Base-by-base conservation (phyloP, 1,284 basidiomycete species). In the Heterobasidion parviporum region DNA sequence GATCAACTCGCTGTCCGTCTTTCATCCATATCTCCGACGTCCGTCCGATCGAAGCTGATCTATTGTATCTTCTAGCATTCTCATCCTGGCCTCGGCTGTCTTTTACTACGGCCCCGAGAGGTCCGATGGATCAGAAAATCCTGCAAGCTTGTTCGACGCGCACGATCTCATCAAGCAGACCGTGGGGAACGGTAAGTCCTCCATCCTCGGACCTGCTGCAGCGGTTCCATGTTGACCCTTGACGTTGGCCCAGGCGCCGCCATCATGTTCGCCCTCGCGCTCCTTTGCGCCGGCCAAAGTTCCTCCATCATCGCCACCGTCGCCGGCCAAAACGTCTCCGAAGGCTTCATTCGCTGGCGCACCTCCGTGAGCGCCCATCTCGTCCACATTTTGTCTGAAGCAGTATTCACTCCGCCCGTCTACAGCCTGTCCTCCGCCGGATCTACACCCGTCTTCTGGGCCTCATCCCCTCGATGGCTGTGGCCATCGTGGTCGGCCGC, bases 241-340 rank as follows among this genome's bases (percentile, higher is more conserved):
- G 20, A 18, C 8, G 20, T 15, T 49, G 38, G 18, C 38, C 0
- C 59, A 83, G 89, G 80, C 45, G 85, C 91, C 14, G 94, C 88
- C 0, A 81, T 87, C 35, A 72, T 96, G 50, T 97, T 97, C 64
- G 94, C 94, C 0, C 67, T 98, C 41, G 91, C 90, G 0, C 73
- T 97, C 6, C 78, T 97, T 8, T 86, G 87, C 44, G 79, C 94
- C 0, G 95, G 95, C 3, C 94, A 98, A 75, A 93, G 91, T 61
- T 92, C 96, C 0, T 92, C 90, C 6, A 83, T 98, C 57, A 92
- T 97, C 1, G 94, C 92, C 7, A 98, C 94, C 0, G 79, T 98
- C 10, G 90, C 94, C 0, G 96, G 95, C 0, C 88, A 98, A 71
- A 87, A 94, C 47, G 89, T 98, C 36, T 89, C 87, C 0, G 95